These are phyloP conservation scores for Tolypocladium endophyticum DNA, from an alignment of 2,329 filamentous ascomycete species.

Conservation along the genomic window DNA sequence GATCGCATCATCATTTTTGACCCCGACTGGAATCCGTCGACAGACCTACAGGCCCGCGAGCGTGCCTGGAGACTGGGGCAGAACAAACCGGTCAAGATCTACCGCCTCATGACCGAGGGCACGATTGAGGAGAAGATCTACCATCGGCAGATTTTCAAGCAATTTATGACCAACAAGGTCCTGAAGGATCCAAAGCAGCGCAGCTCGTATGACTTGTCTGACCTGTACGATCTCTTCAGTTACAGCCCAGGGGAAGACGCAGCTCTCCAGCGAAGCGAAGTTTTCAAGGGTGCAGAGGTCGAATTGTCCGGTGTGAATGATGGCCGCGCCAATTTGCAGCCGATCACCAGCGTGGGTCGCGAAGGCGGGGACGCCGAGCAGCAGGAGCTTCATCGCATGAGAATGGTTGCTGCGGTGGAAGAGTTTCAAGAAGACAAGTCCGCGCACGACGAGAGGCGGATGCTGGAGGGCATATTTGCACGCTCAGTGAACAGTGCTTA, in stretches of 20 bases:
- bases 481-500: conserved; percentile 82
- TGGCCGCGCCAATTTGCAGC: neutral
- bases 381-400: conserved; percentile 39
- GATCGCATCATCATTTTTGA: conserved; percentile 97
- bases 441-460: conserved; percentile 54
- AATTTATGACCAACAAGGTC: conserved; percentile 94
- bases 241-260: conserved; percentile 41
- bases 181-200: conserved; percentile 88
- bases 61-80: conserved; percentile 93
- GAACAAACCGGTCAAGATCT: conserved; percentile 90
- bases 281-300: conserved; percentile 84
- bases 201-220: conserved; percentile 79
- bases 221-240: conserved; percentile 85
- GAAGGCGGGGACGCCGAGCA: conserved; percentile 19
- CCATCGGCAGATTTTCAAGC: conserved; percentile 96
- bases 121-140: conserved; percentile 99
- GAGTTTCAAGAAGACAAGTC: conserved; percentile 46
- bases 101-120: conserved; percentile 93
- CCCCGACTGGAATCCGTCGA: conserved; percentile 97
- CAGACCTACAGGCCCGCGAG: conserved; percentile 89
- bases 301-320: conserved; percentile 11
- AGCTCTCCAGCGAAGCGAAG: conserved; percentile 66
- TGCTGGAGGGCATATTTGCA: conserved; percentile 84
- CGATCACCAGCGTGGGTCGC: conserved; percentile 3
- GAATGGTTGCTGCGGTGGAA: conserved; percentile 54